phyloP scores from a whole-genome alignment of 1,284 basidiomycete genomes.

The Cutaneotrichosporon sp. region DNA sequence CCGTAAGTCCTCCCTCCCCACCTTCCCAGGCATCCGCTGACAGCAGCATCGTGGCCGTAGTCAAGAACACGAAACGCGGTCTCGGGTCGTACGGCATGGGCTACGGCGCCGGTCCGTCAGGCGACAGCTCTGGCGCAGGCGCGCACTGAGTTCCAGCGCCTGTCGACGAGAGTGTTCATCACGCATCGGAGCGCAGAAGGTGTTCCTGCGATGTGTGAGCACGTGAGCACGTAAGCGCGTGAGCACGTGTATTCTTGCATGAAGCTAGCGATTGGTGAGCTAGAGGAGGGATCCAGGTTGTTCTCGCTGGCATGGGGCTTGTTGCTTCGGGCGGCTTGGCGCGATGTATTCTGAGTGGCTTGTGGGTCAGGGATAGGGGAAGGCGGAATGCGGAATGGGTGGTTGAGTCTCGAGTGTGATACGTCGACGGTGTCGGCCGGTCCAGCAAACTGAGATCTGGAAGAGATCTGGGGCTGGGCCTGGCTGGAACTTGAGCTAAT shows the following conservation, averaged over 20 bases:
- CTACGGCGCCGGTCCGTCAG: conserved; percentile 3
- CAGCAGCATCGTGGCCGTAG: conserved; percentile 52
- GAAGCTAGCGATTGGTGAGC: too few relatives aligned
- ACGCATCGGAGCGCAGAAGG: too few relatives aligned
- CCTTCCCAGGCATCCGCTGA: conserved; percentile 13
- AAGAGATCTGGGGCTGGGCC: too few relatives aligned
- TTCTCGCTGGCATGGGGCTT: too few relatives aligned
- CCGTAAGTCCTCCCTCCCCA: conserved; percentile 42
- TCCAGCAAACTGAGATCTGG: too few relatives aligned
- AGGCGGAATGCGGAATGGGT: background rate
- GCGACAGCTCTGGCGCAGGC: background rate
- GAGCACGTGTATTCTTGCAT: too few relatives aligned
- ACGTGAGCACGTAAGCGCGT: too few relatives aligned
- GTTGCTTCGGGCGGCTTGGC: conserved; percentile 2
- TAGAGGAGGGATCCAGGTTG: too few relatives aligned
- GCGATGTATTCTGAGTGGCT: background rate
- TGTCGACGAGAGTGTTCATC: too few relatives aligned
- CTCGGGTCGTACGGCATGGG: conserved; percentile 41
- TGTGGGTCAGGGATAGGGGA: background rate
- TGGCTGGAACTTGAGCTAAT: too few relatives aligned
- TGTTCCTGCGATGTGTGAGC: too few relatives aligned
- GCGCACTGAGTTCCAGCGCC: background rate
- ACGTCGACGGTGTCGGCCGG: background rate
- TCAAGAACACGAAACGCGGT: conserved; percentile 54
- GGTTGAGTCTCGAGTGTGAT: background rate